Conservation (phyloP, 495 filamentous ascomycete genomes). For the Durotheca rogersii region DNA sequence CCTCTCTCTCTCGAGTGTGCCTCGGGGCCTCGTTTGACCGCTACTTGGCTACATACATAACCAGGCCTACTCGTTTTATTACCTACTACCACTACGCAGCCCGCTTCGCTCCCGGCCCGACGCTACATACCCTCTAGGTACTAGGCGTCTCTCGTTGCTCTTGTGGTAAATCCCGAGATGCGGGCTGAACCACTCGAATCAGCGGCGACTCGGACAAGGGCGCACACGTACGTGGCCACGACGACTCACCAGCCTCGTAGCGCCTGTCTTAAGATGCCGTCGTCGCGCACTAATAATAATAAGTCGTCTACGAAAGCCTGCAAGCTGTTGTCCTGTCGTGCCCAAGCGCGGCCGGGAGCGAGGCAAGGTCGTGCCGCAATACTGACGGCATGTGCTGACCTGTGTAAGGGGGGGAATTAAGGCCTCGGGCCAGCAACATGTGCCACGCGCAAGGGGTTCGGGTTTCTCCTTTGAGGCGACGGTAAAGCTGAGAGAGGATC, state of each 20-base stretch:
- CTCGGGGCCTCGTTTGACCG: conserved; percentile 28
- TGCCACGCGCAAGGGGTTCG: conserved; percentile 9
- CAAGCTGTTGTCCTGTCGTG: conserved; percentile 3
- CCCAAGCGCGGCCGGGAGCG: conserved; percentile 3
- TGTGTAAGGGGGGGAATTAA: background rate
- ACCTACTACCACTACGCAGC: too few species aligned
- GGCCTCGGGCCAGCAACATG: background rate
- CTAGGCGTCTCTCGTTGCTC: conserved; percentile 17
- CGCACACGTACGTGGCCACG: conserved; percentile 4
- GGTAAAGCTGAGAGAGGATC: background rate
- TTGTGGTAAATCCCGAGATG: conserved; percentile 14
- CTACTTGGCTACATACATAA: conserved; percentile 13
- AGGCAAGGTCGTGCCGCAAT: background rate
- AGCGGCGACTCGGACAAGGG: conserved; percentile 7
- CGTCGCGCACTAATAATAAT: background rate
- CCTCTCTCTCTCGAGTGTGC: too few species aligned
- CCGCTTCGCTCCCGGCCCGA: too few species aligned
- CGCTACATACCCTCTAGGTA: too few species aligned
- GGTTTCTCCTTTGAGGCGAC: background rate
- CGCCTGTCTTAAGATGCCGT: conserved; percentile 5
- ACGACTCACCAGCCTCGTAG: conserved; percentile 4
- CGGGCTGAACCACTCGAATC: conserved; percentile 2
- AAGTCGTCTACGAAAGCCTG: conserved; percentile 1
- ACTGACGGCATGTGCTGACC: background rate
- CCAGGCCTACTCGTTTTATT: conserved; percentile 2